Conservation (phyloP, 306 rosid species). For the Castanospermum australe region DNA sequence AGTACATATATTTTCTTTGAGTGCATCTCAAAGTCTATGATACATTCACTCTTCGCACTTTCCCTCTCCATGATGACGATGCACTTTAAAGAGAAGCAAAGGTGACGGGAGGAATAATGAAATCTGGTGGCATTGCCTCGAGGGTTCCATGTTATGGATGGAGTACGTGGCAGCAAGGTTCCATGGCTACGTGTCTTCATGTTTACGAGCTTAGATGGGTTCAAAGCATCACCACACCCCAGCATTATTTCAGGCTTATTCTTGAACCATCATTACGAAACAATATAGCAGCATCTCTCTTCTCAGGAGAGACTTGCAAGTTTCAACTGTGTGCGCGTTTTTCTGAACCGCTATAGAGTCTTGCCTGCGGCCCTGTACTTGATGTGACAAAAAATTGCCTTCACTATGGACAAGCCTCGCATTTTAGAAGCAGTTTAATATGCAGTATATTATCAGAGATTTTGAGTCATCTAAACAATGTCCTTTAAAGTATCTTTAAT, state of each 20-base stretch:
- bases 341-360: no score
- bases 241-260: background rate
- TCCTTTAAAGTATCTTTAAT: no score
- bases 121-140: background rate
- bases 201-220: background rate
- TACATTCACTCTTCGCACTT: no score
- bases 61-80: background rate
- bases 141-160: background rate
- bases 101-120: background rate
- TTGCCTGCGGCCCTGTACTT: no score
- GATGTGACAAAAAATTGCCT: no score
- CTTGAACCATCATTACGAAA: background rate
- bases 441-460: no score
- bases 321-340: background rate
- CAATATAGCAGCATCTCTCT: background rate
- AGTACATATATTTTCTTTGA: background rate
- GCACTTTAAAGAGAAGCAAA: background rate
- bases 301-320: no score
- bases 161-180: conserved; percentile 14
- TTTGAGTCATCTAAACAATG: no score
- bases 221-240: background rate
- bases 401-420: no score
- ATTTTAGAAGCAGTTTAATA: no score
- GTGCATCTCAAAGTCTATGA: background rate
- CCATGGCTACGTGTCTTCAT: background rate